These are phyloP conservation scores for Mallotus japonicus DNA, from an alignment of 441 rosid genomes.

Conservation along the genomic window DNA sequence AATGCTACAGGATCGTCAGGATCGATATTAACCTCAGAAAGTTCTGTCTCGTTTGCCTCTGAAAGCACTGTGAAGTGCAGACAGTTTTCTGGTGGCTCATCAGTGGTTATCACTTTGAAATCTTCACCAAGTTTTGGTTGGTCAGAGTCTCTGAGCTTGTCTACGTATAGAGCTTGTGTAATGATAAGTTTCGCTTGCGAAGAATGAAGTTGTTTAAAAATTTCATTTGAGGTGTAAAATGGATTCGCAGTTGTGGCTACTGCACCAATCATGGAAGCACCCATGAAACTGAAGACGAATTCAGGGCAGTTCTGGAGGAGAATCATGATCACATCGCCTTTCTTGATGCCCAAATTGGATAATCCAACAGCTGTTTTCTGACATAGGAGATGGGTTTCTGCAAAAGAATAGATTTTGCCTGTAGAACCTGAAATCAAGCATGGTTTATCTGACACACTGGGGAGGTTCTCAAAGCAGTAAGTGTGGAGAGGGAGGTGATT, in stretches of 20 bases:
- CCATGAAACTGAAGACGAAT: constrained; percentile 79
- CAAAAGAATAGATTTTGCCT: constrained; percentile 41
- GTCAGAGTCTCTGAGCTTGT: constrained; percentile 37
- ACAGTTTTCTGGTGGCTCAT: constrained; percentile 62
- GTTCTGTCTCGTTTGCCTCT: constrained; percentile 36
- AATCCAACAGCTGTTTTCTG: constrained; percentile 61
- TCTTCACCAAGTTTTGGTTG: constrained; percentile 38
- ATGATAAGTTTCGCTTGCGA: constrained; percentile 58
- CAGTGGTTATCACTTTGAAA: constrained; percentile 53
- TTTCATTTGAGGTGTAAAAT: constrained; percentile 66
- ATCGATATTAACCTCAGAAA: constrained; percentile 24
- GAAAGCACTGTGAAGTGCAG: constrained; percentile 51
- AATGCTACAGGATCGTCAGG: constrained; percentile 72
- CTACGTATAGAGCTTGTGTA: constrained; percentile 68
- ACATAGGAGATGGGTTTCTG: constrained; percentile 49
- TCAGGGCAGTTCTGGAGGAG: constrained; percentile 78
- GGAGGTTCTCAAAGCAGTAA: constrained; percentile 58
- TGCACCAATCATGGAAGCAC: constrained; percentile 85
- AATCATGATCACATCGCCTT: constrained; percentile 82
- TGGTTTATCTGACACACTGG: constrained; percentile 39
- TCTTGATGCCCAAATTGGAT: constrained; percentile 44
- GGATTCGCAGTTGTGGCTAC: constrained; percentile 80
- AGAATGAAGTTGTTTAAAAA: constrained; percentile 52
- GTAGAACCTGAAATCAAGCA: constrained; percentile 65
- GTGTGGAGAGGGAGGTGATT: constrained; percentile 73